Conservation (phyloP, 208 protist genomes). For the Trypanosomatidae sp. region DNA sequence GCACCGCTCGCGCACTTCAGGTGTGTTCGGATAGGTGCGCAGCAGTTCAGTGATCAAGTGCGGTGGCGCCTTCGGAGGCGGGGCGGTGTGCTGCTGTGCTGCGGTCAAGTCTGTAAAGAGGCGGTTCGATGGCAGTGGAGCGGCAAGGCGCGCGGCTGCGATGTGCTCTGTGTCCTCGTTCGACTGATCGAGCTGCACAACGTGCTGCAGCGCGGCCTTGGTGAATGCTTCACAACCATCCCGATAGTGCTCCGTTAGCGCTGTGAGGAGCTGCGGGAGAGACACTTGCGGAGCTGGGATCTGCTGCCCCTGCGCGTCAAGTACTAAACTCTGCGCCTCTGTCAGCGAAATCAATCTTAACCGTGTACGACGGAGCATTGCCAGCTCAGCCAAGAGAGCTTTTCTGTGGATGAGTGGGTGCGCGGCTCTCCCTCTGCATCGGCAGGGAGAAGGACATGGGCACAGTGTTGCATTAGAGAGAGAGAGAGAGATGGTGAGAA, state of each 20-base stretch:
- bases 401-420: not conserved
- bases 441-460: not conserved
- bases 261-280: slow-evolving; percentile 31
- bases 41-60: slow-evolving; percentile 63
- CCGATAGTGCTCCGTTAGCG: slow-evolving; percentile 34
- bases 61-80: slow-evolving; percentile 1
- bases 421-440: not conserved
- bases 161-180: slow-evolving; percentile 59
- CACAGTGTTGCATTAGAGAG: not conserved
- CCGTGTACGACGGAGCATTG: slow-evolving; percentile 25
- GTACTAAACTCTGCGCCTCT: slow-evolving; percentile 45
- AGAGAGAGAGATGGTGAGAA: not conserved
- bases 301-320: slow-evolving; percentile 24
- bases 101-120: not conserved
- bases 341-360: slow-evolving; percentile 29
- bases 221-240: slow-evolving; percentile 34
- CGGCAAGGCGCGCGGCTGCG: slow-evolving; percentile 12
- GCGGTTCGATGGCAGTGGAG: not conserved
- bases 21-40: slow-evolving; percentile 45
- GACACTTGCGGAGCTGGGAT: slow-evolving; percentile 4
- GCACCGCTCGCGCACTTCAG: slow-evolving; percentile 60
- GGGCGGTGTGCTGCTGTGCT: not conserved
- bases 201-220: slow-evolving; percentile 35
- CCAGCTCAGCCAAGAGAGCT: not conserved
- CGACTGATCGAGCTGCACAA: slow-evolving; percentile 60